Conservation (phyloP, 306 rosid species). For the Cucumis hystrix region DNA sequence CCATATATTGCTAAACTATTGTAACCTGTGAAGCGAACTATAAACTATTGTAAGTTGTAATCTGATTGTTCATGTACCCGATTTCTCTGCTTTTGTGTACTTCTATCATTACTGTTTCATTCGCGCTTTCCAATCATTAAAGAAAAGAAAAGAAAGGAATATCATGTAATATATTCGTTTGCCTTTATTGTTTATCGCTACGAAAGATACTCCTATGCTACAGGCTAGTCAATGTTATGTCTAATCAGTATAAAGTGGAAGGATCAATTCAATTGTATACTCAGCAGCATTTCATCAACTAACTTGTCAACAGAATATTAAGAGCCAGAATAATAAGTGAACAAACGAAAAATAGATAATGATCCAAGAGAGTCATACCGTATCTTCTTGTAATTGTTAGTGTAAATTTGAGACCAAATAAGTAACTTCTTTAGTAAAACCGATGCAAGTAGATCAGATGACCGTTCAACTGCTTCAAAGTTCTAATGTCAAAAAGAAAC, state of each 20-base stretch:
- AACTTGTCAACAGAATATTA: background rate
- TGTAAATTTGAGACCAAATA: background rate
- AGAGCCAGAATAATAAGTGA: background rate
- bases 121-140: background rate
- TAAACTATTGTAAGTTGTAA: background rate
- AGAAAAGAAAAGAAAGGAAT: background rate
- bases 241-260: conserved; percentile 2
- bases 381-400: background rate
- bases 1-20: background rate
- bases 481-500: background rate
- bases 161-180: background rate
- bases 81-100: background rate
- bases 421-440: background rate
- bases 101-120: background rate
- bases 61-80: background rate
- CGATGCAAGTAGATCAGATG: background rate
- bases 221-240: background rate
- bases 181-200: background rate
- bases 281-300: background rate
- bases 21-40: background rate
- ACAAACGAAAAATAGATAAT: background rate
- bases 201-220: background rate
- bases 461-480: background rate
- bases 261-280: background rate
- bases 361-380: background rate